Base-by-base conservation (phyloP, 305 asterid genomes). In the Euphrasia arctica region DNA sequence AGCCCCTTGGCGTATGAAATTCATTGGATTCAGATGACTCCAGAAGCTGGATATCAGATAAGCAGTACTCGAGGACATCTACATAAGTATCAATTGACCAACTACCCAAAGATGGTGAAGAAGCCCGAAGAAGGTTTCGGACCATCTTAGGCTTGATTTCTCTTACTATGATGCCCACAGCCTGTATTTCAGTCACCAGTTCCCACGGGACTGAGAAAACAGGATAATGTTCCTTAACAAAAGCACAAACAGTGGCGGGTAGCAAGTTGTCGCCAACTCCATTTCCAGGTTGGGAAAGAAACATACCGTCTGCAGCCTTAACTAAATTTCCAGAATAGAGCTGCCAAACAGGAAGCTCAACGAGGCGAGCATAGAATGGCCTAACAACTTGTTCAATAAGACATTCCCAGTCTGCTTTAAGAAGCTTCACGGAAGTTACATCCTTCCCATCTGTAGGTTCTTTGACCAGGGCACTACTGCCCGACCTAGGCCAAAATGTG, bases 151-250 rank as follows among this genome's bases (percentile, higher is more conserved):
- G 97, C 72, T 88, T 87, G 77, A 92, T 89, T 79, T 92, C 95
- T 78, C 84, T 81, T 29, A 89, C 88, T 15, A 89, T 70, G 65
- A 85, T 71, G 12, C 97, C 97, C 61, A 89, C 82, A 22, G 97
- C 96, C 78, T 79, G 95, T 70, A 89, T 87, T 79, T 92, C 98
- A 54, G 85, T 82, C 73, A 92, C 95, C 76, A 92, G 75, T 64
- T 92, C 98, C 98, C 98, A 92, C 11, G 98, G 98, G 66, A 92
- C 95, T 61, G 97, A 87, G 73, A 92, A 89, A 65, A 92, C 98
- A 60, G 98, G 98, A 87, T 92, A 92, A 75, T 82, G 98, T 72
- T 92, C 98, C 81, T 87, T 92, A 69, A 92, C 95, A 67, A 92
- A 92, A 61, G 89, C 89, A 81, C 96, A 87, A 47, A 92, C 98